Evolutionary conservation across 352 stramenopile species (phyloP), one percentile per base, ranked within the genome.

Genomic region (Globisporangium perplexum): DNA sequence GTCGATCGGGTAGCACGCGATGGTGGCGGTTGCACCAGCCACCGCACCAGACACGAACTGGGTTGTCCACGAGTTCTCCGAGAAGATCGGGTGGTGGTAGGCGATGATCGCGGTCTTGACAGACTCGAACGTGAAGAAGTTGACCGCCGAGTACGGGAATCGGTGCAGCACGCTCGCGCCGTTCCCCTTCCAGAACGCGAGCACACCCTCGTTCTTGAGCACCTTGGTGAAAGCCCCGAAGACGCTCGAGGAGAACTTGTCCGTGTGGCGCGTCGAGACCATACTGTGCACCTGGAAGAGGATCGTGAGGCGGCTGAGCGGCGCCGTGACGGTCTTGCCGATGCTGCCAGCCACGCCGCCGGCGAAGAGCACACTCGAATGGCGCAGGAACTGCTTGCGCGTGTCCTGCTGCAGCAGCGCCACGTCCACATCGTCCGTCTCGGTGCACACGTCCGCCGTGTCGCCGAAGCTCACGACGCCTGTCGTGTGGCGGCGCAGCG

Each of bases 261-360:
- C 83, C 33, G 82, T 93, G 67, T 93, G 82, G 10, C 80, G 77
- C 54, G 84, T 90, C 23, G 84, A 93, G 12, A 98, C 89, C 87
- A 98, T 96, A 30, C 86, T 96, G 72, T 98, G 92, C 20, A 98
- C 95, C 74, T 98, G 94, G 74, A 97, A 98, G 20, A 98, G 74
- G 62, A 98, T 98, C 28, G 95, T 98, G 6, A 98, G 71, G 17
- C 94, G 89, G 63, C 84, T 97, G 7, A 98, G 77, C 38, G 95
- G 95, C 35, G 95, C 95, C 10, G 95, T 98, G 33, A 97, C 74
- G 14, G 94, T 98, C 74, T 98, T 98, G 47, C 91, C 94, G 22
- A 98, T 77, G 61, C 88, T 97, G 30, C 95, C 95, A n/a, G 95
- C 94, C 53, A 98, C 79, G 35, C 95, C 95, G 41, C 95, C 95